Evolutionary conservation across 352 stramenopile genomes (phyloP), one percentile per base, ranked within the genome.

Genomic region (Pythium aphanidermatum): DNA sequence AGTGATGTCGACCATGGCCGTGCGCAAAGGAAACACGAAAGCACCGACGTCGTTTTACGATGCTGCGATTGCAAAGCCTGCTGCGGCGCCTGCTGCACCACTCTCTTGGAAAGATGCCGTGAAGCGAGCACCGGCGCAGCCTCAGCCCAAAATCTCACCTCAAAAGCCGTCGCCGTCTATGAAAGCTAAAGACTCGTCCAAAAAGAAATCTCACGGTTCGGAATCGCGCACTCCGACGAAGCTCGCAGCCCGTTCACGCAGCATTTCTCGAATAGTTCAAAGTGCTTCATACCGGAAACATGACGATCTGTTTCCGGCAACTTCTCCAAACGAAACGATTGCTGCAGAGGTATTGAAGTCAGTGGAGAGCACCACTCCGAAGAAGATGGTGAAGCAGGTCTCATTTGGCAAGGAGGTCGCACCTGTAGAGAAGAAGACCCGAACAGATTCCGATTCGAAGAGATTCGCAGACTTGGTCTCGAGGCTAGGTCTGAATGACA

Each of bases 31-130:
- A 9, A 47, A 23, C 46, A 56, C n/a, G n/a, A n/a, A n/a, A n/a
- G n/a, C n/a, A n/a, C n/a, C n/a, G n/a, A n/a, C n/a, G n/a, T n/a
- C n/a, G n/a, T n/a, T n/a, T n/a, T n/a, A n/a, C n/a, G n/a, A n/a
- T n/a, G n/a, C n/a, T n/a, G n/a, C n/a, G n/a, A n/a, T n/a, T n/a
- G n/a, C n/a, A n/a, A n/a, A n/a, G n/a, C n/a, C n/a, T n/a, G 11
- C 26, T 30, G 6, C 20, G 21, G 17, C 34, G 30, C 13, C 38
- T 19, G 11, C 23, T 41, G 14, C 55, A 20, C 58, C 62, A 16
- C 30, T 71, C 9, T 71, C 62, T n/a, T 71, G 62, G 62, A 71
- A 65, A 54, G 62, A 71, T 23, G 62, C 62, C 0, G 62, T 71
- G 16, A 51, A 71, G 24, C 61, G 62, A 19, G 54, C 58, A 8